These are phyloP conservation scores for Syncephalastrum monosporum DNA, from an alignment of 371 early-diverging fungal species.

Conservation along the genomic window DNA sequence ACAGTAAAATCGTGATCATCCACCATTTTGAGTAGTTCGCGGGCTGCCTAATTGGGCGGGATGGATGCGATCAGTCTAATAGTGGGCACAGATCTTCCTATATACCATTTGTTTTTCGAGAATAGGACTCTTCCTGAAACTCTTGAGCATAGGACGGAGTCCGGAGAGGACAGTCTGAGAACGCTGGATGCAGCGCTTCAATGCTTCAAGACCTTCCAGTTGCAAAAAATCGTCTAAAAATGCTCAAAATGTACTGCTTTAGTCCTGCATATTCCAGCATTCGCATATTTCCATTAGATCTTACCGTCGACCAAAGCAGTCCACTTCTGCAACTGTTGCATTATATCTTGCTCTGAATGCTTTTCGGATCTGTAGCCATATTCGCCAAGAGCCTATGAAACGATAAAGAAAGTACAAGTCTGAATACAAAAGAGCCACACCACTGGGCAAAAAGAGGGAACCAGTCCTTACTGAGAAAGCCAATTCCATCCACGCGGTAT, in stretches of 20 bases:
- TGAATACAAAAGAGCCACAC: no score
- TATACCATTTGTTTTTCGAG: conserved; percentile 32
- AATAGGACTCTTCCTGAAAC: conserved; percentile 18
- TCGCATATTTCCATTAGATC: background rate
- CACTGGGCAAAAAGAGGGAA: background rate
- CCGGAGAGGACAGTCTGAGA: conserved; percentile 28
- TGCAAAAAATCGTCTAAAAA: conserved; percentile 29
- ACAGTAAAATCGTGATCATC: conserved; percentile 21
- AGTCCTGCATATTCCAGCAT: background rate
- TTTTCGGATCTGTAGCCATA: conserved; percentile 25
- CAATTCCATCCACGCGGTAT: conserved; percentile 4
- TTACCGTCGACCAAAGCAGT: conserved; percentile 30
- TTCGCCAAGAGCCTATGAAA: conserved; percentile 27
- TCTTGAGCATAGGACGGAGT: conserved; percentile 18
- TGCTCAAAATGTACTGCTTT: background rate
- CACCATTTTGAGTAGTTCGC: conserved; percentile 23
- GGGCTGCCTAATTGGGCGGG: conserved; percentile 18
- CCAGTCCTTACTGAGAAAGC: conserved; percentile 6
- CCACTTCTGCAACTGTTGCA: conserved; percentile 37
- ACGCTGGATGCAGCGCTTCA: conserved; percentile 28
- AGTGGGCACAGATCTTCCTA: background rate
- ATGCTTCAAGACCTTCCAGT: conserved; percentile 27
- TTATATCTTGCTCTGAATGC: conserved; percentile 26
- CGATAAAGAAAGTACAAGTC: background rate
- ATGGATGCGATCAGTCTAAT: background rate